Conservation (phyloP, 306 rosid species). For the Prunus davidiana region DNA sequence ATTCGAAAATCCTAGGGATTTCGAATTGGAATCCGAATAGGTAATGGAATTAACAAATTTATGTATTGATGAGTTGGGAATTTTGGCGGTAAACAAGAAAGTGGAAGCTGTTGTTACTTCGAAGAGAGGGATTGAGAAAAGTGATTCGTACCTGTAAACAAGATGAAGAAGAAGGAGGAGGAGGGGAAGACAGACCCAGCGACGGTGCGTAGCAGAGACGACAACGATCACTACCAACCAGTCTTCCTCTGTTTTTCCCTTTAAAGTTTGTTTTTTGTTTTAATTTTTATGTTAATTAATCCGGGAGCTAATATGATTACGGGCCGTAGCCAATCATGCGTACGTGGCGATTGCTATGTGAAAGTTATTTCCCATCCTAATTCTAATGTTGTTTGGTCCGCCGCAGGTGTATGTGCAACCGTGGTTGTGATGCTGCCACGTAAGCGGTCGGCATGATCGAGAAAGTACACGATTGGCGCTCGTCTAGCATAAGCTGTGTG, state of each 20-base stretch:
- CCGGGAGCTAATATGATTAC: not conserved
- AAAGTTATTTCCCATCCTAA: too few relatives aligned
- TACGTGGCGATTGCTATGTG: not conserved
- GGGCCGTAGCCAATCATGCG: not conserved
- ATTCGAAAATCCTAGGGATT: constrained; percentile 25
- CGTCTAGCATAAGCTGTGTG: too few relatives aligned
- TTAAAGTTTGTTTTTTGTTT: too few relatives aligned
- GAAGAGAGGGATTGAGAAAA: constrained; percentile 9
- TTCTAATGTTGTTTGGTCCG: not conserved
- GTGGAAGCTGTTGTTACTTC: not conserved
- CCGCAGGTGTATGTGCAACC: not conserved
- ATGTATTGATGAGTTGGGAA: not conserved
- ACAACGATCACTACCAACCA: constrained; percentile 24
- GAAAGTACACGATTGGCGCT: not conserved
- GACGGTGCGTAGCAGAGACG: constrained; percentile 17
- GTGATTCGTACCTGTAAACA: constrained; percentile 13
- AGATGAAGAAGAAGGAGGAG: not conserved
- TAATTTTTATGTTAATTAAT: not conserved
- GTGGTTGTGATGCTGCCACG: constrained; percentile 9
- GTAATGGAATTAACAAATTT: not conserved
- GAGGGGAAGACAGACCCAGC: not conserved
- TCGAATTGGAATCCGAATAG: not conserved
- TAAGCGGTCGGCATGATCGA: not conserved
- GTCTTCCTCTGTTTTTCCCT: constrained; percentile 15
- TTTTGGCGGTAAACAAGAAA: not conserved